Evolutionary conservation across 208 protist species (phyloP).

Genomic region (Endotrypanum monterogeii): DNA sequence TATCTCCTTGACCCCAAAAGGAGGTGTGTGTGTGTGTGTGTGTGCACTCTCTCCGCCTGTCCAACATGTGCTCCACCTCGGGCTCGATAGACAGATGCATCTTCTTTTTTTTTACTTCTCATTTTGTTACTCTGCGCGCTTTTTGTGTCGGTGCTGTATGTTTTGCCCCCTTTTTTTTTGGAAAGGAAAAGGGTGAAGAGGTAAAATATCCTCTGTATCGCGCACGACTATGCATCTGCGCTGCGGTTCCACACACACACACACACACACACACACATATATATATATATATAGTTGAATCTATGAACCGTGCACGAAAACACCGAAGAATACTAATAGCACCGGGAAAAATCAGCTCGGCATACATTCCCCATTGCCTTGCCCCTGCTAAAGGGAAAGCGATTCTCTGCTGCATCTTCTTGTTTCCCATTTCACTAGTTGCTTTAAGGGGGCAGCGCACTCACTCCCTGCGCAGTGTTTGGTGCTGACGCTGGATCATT

Average conservation of each 20-base stretch:
- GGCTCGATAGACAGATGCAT: no score
- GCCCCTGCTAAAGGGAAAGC: neutral
- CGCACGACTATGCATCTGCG: no score
- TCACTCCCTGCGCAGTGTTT: neutral
- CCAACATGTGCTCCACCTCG: no score
- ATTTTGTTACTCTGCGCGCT: neutral
- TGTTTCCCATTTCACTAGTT: neutral
- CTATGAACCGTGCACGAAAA: neutral
- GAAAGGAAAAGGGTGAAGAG: no score
- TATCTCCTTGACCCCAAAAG: no score
- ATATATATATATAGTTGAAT: neutral
- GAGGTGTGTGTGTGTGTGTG: no score
- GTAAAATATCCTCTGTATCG: no score
- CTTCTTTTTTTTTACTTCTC: neutral
- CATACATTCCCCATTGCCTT: neutral
- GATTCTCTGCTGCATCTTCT: neutral
- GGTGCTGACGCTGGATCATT: neutral
- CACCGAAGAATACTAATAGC: neutral
- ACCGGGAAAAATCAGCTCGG: no score
- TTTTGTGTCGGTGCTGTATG: no score
- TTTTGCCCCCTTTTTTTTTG: no score
- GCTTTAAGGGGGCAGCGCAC: neutral
- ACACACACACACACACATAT: slow-evolving; percentile 3
- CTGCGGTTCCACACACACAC: slow-evolving; percentile 6
- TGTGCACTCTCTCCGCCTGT: no score